Percentiles rank a stretch among this genome's conserved stretches.
Conservation (phyloP, 805 yeast species). For the Starmerella gropengiesseri region DNA sequence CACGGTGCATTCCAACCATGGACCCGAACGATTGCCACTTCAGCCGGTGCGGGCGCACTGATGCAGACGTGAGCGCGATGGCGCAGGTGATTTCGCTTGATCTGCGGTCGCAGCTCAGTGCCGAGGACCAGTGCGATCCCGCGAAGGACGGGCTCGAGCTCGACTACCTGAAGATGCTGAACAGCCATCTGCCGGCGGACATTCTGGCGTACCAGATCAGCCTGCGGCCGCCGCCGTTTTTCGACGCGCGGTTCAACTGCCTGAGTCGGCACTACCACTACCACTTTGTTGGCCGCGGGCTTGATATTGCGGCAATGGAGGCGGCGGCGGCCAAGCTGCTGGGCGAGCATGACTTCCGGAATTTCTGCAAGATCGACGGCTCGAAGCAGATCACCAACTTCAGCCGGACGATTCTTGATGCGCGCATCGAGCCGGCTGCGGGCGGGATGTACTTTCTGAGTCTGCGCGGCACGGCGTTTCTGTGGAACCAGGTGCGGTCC, state of each 20-base stretch:
- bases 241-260: slow-evolving; percentile 92
- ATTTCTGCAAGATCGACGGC: slow-evolving; percentile 90
- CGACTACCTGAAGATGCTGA: slow-evolving; percentile 64
- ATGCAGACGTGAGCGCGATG: slow-evolving; percentile 94
- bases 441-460: slow-evolving; percentile 50
- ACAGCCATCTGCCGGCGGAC: slow-evolving; percentile 68
- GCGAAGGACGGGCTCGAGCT: slow-evolving; percentile 55
- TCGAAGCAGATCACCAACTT: slow-evolving; percentile 82
- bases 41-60: slow-evolving; percentile 91
- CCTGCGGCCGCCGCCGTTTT: slow-evolving; percentile 66
- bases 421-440: slow-evolving; percentile 36
- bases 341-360: slow-evolving; percentile 85
- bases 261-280: slow-evolving; percentile 76
- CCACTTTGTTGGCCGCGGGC: slow-evolving; percentile 39
- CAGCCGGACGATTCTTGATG: slow-evolving; percentile 47
- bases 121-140: slow-evolving; percentile 51
- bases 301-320: slow-evolving; percentile 59
- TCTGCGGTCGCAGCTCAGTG: slow-evolving; percentile 56
- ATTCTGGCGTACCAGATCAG: slow-evolving; percentile 74
- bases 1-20: slow-evolving; percentile 48
- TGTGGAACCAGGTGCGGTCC: slow-evolving; percentile 97
- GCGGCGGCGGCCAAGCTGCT: slow-evolving; percentile 50
- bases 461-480: slow-evolving; percentile 75
- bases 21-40: slow-evolving; percentile 58
- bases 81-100: slow-evolving; percentile 79